Evolutionary conservation across 169 alveolate species (phyloP).

Genomic region (Cryptosporidium muris): DNA sequence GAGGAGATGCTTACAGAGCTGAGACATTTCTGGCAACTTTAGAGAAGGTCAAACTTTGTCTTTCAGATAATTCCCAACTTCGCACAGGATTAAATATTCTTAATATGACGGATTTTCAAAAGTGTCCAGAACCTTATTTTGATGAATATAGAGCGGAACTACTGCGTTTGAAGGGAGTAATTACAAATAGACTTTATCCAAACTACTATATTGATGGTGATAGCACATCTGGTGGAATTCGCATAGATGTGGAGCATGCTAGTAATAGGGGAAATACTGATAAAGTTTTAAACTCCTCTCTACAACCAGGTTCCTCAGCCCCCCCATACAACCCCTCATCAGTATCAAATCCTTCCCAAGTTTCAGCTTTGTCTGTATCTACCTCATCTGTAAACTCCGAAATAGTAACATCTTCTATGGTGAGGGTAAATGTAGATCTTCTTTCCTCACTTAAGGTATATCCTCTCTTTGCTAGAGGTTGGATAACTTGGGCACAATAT

Average conservation of each 20-base stretch:
- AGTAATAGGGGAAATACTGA: background rate
- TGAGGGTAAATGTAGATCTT: constrained; percentile 73
- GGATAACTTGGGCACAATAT: constrained; percentile 80
- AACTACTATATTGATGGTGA: constrained; percentile 67
- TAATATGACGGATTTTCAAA: constrained; percentile 68
- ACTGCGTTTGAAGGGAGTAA: constrained; percentile 41
- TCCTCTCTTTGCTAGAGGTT: constrained; percentile 77
- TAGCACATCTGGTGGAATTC: constrained; percentile 20
- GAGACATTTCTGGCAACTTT: constrained; percentile 66
- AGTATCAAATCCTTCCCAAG: background rate
- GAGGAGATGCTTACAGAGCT: constrained; percentile 70
- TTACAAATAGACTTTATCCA: constrained; percentile 46
- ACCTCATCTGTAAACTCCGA: too few species aligned
- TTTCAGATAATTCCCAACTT: constrained; percentile 51
- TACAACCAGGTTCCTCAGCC: background rate
- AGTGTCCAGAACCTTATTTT: constrained; percentile 60
- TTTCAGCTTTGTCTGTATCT: too few species aligned
- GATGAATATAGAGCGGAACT: constrained; percentile 70
- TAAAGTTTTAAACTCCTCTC: background rate
- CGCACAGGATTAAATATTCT: constrained; percentile 64
- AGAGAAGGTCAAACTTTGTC: constrained; percentile 63
- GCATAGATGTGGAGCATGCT: background rate
- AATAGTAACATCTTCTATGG: constrained; percentile 1
- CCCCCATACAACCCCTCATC: background rate
- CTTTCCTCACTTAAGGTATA: constrained; percentile 77